Conservation (phyloP, 768 basidiomycete species). For the Exidia glandulosa region DNA sequence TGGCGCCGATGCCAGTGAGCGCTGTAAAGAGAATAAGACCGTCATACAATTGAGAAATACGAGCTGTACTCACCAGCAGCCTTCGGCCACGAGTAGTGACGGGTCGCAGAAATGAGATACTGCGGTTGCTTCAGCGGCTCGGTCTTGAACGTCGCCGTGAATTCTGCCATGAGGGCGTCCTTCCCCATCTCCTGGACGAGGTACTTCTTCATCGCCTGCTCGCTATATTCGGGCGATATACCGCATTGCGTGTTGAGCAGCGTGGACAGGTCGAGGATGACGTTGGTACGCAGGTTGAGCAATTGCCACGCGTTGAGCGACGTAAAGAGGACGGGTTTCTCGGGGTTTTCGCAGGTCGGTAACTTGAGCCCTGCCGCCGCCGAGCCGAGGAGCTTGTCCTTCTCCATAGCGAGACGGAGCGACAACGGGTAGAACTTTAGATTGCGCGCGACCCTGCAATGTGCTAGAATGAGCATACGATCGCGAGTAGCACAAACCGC, state of each 20-base stretch:
- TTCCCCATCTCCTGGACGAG: slow-evolving; percentile 28
- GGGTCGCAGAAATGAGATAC: slow-evolving; percentile 21
- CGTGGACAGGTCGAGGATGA: slow-evolving; percentile 24
- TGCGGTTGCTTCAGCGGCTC: slow-evolving; percentile 13
- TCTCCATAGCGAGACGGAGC: slow-evolving; percentile 22
- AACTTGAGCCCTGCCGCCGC: slow-evolving; percentile 8
- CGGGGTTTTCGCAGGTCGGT: not conserved
- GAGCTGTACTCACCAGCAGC: slow-evolving; percentile 21
- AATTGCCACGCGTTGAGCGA: slow-evolving; percentile 28
- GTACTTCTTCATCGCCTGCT: slow-evolving; percentile 20
- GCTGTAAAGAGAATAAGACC: slow-evolving; percentile 16
- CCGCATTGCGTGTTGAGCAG: slow-evolving; percentile 23
- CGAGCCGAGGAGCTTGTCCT: slow-evolving; percentile 16
- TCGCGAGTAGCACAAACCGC: not conserved
- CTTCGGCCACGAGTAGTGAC: slow-evolving; percentile 41
- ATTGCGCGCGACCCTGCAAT: slow-evolving; percentile 27
- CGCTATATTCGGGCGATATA: slow-evolving; percentile 23
- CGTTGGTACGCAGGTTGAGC: slow-evolving; percentile 26
- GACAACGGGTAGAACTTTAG: slow-evolving; percentile 37
- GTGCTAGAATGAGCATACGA: not conserved
- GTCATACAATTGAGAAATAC: slow-evolving; percentile 4
- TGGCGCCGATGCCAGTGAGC: slow-evolving; percentile 31
- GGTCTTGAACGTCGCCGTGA: not conserved
- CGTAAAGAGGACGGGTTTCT: no score
- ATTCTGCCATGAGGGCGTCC: slow-evolving; percentile 18